Percentiles rank a stretch among this genome's conserved stretches.
Evolutionary conservation across 306 rosid species (phyloP).

Genomic region (Sphenostylis stenocarpa): DNA sequence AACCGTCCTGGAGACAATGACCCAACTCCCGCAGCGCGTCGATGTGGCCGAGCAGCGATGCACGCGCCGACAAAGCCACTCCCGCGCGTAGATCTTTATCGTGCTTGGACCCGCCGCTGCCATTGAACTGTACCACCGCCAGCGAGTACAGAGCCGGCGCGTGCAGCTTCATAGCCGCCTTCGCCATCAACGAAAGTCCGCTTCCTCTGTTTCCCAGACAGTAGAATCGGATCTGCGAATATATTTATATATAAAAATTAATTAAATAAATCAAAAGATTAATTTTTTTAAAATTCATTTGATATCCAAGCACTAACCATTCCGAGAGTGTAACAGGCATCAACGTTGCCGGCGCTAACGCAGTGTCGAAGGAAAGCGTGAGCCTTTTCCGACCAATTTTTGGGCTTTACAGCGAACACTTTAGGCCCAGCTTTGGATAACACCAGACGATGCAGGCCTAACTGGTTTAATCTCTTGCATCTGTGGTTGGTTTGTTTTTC

Average conservation of each 20-base stretch:
- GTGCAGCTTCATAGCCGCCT: slow-evolving; percentile 70
- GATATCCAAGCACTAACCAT: slow-evolving; percentile 56
- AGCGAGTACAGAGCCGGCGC: slow-evolving; percentile 81
- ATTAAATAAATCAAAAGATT: neutral
- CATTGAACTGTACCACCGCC: slow-evolving; percentile 90
- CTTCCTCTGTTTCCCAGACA: slow-evolving; percentile 65
- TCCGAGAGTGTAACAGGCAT: slow-evolving; percentile 86
- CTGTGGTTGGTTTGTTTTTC: slow-evolving; percentile 31
- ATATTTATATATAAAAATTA: no score
- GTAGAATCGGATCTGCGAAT: slow-evolving; percentile 76
- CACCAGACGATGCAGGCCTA: slow-evolving; percentile 61
- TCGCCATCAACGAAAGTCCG: slow-evolving; percentile 74
- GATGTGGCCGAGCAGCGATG: slow-evolving; percentile 70
- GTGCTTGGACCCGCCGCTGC: slow-evolving; percentile 72
- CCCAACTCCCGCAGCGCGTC: slow-evolving; percentile 91
- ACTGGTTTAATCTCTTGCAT: slow-evolving; percentile 67
- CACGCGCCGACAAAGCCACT: slow-evolving; percentile 72
- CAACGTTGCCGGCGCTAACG: slow-evolving; percentile 67
- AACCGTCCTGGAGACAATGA: slow-evolving; percentile 91
- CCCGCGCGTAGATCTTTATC: slow-evolving; percentile 75
- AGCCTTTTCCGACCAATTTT: slow-evolving; percentile 64
- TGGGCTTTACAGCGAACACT: slow-evolving; percentile 50
- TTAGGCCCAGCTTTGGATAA: slow-evolving; percentile 56
- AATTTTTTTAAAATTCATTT: neutral
- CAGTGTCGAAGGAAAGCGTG: slow-evolving; percentile 69